Conservation (phyloP, 2,329 filamentous ascomycete species). For the Macroventuria anomochaeta region DNA sequence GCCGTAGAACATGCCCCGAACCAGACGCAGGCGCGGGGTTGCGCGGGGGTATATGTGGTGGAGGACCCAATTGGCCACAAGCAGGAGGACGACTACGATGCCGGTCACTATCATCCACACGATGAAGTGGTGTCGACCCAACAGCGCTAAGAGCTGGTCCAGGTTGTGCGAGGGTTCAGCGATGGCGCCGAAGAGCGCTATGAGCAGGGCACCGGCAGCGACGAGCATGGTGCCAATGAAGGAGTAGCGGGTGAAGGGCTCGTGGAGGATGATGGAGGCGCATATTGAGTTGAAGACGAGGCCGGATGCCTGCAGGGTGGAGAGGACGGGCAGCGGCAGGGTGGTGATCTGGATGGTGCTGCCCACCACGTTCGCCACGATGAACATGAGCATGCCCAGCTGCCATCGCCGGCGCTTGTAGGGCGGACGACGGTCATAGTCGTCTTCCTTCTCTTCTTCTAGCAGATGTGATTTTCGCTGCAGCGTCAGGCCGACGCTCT, state of each 20-base stretch:
- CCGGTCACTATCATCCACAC: constrained; percentile 87
- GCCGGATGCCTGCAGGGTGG: constrained; percentile 87
- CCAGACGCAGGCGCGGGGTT: constrained; percentile 72
- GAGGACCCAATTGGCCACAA: constrained; percentile 55
- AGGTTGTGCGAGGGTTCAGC: constrained; percentile 90
- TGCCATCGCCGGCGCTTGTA: constrained; percentile 94
- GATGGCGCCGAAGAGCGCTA: constrained; percentile 92
- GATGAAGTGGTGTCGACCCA: constrained; percentile 77
- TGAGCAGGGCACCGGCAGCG: constrained; percentile 84
- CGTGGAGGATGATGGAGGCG: constrained; percentile 87
- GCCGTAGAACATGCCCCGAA: constrained; percentile 86
- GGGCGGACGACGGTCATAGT: constrained; percentile 81
- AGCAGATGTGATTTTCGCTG: constrained; percentile 98
- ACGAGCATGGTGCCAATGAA: constrained; percentile 88
- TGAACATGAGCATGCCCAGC: constrained; percentile 95
- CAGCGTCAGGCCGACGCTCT: constrained; percentile 91
- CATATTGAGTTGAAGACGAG: constrained; percentile 99
- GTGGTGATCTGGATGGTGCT: constrained; percentile 98
- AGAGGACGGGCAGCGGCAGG: constrained; percentile 89
- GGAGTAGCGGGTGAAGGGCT: constrained; percentile 95
- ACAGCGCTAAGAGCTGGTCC: constrained; percentile 76
- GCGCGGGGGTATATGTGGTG: constrained; percentile 49
- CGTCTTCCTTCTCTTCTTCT: constrained; percentile 87
- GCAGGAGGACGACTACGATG: constrained; percentile 72
- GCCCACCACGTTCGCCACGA: constrained; percentile 90